Conservation (phyloP, 1,284 basidiomycete genomes). For the Singerocomus rubriflavus region DNA sequence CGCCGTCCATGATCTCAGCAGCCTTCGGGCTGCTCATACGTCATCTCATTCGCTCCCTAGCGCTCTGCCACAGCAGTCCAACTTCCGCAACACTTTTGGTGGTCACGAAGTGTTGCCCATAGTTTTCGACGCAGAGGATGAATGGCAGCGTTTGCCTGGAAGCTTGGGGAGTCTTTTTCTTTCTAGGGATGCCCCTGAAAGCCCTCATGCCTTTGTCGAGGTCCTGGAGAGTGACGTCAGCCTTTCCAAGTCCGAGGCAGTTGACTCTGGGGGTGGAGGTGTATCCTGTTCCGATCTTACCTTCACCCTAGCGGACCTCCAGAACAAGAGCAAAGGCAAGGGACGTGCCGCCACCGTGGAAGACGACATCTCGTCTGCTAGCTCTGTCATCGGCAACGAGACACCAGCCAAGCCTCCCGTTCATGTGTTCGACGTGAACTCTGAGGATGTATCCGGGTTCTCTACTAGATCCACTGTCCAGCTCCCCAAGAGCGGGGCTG, state of each 20-base stretch:
- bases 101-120: conserved; percentile 38
- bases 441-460: conserved; percentile 33
- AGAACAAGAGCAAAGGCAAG: conserved; percentile 52
- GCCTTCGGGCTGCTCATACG: conserved; percentile 32
- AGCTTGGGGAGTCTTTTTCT: conserved; percentile 36
- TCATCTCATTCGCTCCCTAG: conserved; percentile 35
- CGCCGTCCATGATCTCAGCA: conserved; percentile 56
- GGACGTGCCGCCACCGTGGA: conserved; percentile 34
- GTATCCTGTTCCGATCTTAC: conserved; percentile 23
- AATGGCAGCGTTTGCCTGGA: conserved; percentile 58
- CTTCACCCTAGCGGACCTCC: conserved; percentile 15
- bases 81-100: conserved; percentile 54
- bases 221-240: conserved; percentile 49
- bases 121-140: conserved; percentile 58
- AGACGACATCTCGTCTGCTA: conserved; percentile 52
- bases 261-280: conserved; percentile 12
- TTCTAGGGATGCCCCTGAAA: conserved; percentile 31
- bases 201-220: conserved; percentile 65
- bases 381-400: conserved; percentile 53
- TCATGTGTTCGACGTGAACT: conserved; percentile 49
- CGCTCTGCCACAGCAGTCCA: conserved; percentile 36
- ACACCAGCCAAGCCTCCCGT: conserved; percentile 54
- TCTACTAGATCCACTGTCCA: conserved; percentile 15
- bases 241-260: conserved; percentile 24
- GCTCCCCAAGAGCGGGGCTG: conserved; percentile 15